phyloP scores from a whole-genome alignment of 371 early-diverging fungal genomes.

The Dipsacomyces acuminosporus region DNA sequence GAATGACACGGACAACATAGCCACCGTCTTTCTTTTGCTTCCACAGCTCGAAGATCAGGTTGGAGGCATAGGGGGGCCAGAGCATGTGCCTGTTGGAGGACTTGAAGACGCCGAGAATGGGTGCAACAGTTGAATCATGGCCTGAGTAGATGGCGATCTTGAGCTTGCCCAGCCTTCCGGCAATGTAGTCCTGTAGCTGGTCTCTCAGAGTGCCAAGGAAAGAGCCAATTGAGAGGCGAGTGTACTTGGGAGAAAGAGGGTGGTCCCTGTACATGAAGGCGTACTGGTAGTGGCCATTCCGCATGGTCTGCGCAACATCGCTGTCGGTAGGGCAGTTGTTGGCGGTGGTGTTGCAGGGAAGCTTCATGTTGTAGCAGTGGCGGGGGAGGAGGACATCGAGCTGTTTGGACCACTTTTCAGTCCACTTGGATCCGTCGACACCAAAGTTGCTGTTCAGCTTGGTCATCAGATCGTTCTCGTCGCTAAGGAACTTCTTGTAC shows the following conservation, averaged over 20 bases:
- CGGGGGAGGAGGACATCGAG: slow-evolving; percentile 53
- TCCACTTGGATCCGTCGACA: slow-evolving; percentile 19
- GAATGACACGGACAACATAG: slow-evolving; percentile 52
- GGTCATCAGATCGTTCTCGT: slow-evolving; percentile 32
- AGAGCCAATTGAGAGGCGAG: slow-evolving; percentile 49
- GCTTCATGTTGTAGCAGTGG: slow-evolving; percentile 48
- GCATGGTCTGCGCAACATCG: slow-evolving; percentile 30
- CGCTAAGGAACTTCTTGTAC: slow-evolving; percentile 44
- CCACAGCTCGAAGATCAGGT: slow-evolving; percentile 57
- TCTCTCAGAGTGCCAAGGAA: slow-evolving; percentile 51
- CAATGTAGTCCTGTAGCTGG: slow-evolving; percentile 36
- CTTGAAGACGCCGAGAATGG: slow-evolving; percentile 49
- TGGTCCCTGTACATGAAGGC: slow-evolving; percentile 48
- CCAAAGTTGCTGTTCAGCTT: slow-evolving; percentile 32
- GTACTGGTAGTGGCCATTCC: slow-evolving; percentile 45
- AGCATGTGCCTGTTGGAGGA: slow-evolving; percentile 42
- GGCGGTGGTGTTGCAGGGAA: slow-evolving; percentile 44
- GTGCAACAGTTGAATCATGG: slow-evolving; percentile 53
- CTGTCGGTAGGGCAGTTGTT: slow-evolving; percentile 44
- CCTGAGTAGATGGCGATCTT: slow-evolving; percentile 53
- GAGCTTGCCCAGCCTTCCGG: slow-evolving; percentile 22
- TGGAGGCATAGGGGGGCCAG: slow-evolving; percentile 63
- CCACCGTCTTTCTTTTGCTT: slow-evolving; percentile 35
- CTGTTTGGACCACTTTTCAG: slow-evolving; percentile 41
- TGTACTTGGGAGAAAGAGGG: slow-evolving; percentile 35